Evolutionary conservation across 1,284 basidiomycete genomes (phyloP).

Genomic region (Ganoderma leucocontextum): DNA sequence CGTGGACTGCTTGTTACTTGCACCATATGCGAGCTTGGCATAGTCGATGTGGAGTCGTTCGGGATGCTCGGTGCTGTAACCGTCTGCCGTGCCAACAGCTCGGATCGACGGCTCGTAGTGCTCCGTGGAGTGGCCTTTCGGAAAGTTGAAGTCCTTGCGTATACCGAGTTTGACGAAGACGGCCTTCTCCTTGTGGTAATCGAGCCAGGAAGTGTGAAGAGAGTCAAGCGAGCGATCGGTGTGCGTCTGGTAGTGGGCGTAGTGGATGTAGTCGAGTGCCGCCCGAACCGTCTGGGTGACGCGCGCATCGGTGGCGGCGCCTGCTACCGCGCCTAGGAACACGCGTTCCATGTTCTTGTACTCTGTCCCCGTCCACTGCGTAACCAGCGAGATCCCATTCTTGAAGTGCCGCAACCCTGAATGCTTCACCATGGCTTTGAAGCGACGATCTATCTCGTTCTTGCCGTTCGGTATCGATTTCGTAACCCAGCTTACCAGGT

Average conservation of each 20-base stretch:
- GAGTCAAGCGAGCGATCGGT: background rate
- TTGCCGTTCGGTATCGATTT: conserved; percentile 19
- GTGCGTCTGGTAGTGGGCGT: background rate
- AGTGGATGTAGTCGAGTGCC: no score
- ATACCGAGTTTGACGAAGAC: no score
- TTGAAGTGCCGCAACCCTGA: conserved; percentile 25
- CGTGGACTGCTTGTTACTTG: background rate
- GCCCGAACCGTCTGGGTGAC: background rate
- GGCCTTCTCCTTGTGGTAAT: no score
- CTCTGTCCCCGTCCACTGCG: conserved; percentile 40
- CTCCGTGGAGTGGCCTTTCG: background rate
- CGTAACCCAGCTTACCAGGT: conserved; percentile 42
- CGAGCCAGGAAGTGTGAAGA: no score
- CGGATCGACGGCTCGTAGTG: background rate
- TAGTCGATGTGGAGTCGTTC: no score
- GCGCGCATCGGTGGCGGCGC: background rate
- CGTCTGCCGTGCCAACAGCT: background rate
- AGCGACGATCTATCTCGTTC: conserved; percentile 38
- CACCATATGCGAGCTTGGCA: background rate
- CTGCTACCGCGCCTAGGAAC: conserved; percentile 36
- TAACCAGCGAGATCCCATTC: conserved; percentile 35
- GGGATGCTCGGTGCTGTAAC: background rate
- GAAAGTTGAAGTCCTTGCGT: background rate
- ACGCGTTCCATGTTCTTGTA: conserved; percentile 39
- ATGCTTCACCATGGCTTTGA: conserved; percentile 30